phyloP scores from a whole-genome alignment of 257 asterid genomes.

The Rauvolfia tetraphylla region DNA sequence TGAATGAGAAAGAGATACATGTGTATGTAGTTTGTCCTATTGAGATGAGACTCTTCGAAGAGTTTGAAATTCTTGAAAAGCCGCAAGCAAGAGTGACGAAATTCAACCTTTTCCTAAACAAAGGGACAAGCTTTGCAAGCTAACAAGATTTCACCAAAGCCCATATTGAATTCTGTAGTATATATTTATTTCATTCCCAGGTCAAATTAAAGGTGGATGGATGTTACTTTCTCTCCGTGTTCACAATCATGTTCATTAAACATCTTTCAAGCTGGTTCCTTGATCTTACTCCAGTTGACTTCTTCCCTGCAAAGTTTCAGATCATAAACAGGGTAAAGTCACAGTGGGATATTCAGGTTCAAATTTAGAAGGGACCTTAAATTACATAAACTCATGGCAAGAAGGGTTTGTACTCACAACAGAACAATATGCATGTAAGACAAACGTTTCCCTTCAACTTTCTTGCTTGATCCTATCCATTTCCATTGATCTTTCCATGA shows the following conservation, averaged over 20 bases:
- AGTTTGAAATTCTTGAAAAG: background rate
- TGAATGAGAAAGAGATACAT: constrained; percentile 7
- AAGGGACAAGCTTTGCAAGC: constrained; percentile 16
- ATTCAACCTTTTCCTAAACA: constrained; percentile 22
- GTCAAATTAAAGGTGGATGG: constrained; percentile 7
- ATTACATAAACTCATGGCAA: too few relatives aligned
- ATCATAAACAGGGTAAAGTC: background rate
- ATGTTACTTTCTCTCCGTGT: background rate
- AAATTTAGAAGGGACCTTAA: background rate
- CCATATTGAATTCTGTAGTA: background rate
- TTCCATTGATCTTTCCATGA: background rate
- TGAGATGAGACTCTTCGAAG: background rate
- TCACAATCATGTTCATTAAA: constrained; percentile 4
- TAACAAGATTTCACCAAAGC: background rate
- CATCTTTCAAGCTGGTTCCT: constrained; percentile 4
- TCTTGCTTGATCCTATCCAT: background rate
- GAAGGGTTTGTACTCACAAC: too few relatives aligned
- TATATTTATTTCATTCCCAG: background rate
- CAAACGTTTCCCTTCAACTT: background rate
- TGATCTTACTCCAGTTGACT: constrained; percentile 8
- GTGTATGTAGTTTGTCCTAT: background rate
- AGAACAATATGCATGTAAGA: too few relatives aligned
- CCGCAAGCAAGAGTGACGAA: background rate
- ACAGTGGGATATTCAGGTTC: background rate
- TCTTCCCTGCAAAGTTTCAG: background rate